These are phyloP conservation scores for Cryptosporidium sp. DNA, from an alignment of 169 alveolate genomes.

Conservation along the genomic window DNA sequence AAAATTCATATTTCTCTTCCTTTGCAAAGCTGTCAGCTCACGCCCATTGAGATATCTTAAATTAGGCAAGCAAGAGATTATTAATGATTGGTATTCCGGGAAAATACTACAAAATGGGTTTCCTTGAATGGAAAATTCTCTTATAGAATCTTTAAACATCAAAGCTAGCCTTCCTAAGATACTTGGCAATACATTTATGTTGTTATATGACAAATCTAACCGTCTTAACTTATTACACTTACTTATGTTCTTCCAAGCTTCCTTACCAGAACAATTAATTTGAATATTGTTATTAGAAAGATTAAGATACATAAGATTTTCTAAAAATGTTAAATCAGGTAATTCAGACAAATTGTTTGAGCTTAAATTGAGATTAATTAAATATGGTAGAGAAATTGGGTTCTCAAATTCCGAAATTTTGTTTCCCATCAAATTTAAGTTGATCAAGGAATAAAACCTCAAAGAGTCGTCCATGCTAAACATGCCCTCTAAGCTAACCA, in stretches of 20 bases:
- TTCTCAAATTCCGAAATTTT: slow-evolving; percentile 36
- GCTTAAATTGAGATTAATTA: slow-evolving; percentile 24
- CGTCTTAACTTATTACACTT: slow-evolving; percentile 34
- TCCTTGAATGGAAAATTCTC: slow-evolving; percentile 14
- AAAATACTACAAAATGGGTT: slow-evolving; percentile 58
- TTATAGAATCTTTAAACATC: slow-evolving; percentile 27
- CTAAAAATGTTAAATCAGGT: slow-evolving; percentile 45
- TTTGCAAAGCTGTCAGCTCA: slow-evolving; percentile 8
- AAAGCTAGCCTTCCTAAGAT: slow-evolving; percentile 10
- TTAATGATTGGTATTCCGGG: slow-evolving; percentile 64
- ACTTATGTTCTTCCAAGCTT: slow-evolving; percentile 24
- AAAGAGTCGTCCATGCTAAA: slow-evolving; percentile 56
- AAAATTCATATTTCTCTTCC: slow-evolving; percentile 26
- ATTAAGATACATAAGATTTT: slow-evolving; percentile 31
- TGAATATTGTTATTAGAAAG: slow-evolving; percentile 34
- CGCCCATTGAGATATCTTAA: slow-evolving; percentile 30
- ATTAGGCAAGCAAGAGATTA: slow-evolving; percentile 23
- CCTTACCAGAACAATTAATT: background rate
- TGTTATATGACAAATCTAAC: slow-evolving; percentile 40
- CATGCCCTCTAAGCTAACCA: slow-evolving; percentile 18
- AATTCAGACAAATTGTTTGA: slow-evolving; percentile 17
- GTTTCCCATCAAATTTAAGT: slow-evolving; percentile 34
- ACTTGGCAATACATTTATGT: slow-evolving; percentile 40
- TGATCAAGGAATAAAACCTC: slow-evolving; percentile 18
- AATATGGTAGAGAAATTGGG: slow-evolving; percentile 42